phyloP scores from a whole-genome alignment of 2,329 filamentous ascomycete species.

The Blastomyces percursus region DNA sequence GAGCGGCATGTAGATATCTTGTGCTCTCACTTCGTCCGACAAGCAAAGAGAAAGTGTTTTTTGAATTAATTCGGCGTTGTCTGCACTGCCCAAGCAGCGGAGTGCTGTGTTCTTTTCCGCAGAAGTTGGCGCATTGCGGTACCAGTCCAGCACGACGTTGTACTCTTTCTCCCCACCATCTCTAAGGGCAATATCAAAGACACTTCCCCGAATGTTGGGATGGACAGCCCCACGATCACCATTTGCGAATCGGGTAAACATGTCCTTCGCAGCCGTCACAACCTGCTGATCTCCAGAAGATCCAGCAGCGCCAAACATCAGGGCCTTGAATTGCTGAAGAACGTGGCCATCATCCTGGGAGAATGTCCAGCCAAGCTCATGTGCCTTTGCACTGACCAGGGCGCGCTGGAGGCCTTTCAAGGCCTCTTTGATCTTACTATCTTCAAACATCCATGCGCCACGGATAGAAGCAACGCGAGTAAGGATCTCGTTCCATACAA shows the following conservation, averaged over 20 bases:
- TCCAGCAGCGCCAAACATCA: slow-evolving; percentile 78
- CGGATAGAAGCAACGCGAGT: slow-evolving; percentile 68
- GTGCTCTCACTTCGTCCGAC: slow-evolving; percentile 75
- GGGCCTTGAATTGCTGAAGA: slow-evolving; percentile 84
- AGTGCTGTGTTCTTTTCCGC: slow-evolving; percentile 90
- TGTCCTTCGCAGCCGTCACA: slow-evolving; percentile 70
- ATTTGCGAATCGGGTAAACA: slow-evolving; percentile 74
- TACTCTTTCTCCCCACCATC: slow-evolving; percentile 83
- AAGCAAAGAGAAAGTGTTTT: slow-evolving; percentile 65
- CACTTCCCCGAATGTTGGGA: slow-evolving; percentile 78
- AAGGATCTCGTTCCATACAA: slow-evolving; percentile 90
- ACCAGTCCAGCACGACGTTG: slow-evolving; percentile 63
- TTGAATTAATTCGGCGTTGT: slow-evolving; percentile 68
- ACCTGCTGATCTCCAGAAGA: slow-evolving; percentile 68
- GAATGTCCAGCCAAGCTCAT: slow-evolving; percentile 82
- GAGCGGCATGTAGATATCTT: slow-evolving; percentile 86
- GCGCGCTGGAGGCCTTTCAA: slow-evolving; percentile 74
- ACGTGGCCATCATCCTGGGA: slow-evolving; percentile 76
- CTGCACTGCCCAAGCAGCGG: slow-evolving; percentile 67
- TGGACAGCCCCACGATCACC: slow-evolving; percentile 76
- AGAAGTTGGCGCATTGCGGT: slow-evolving; percentile 60
- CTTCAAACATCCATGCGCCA: slow-evolving; percentile 80
- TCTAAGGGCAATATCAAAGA: slow-evolving; percentile 74
- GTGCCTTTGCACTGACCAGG: slow-evolving; percentile 66
- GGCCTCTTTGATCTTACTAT: slow-evolving; percentile 56